phyloP scores from a whole-genome alignment of 352 stramenopile genomes.

The Thraustochytrium sp. region DNA sequence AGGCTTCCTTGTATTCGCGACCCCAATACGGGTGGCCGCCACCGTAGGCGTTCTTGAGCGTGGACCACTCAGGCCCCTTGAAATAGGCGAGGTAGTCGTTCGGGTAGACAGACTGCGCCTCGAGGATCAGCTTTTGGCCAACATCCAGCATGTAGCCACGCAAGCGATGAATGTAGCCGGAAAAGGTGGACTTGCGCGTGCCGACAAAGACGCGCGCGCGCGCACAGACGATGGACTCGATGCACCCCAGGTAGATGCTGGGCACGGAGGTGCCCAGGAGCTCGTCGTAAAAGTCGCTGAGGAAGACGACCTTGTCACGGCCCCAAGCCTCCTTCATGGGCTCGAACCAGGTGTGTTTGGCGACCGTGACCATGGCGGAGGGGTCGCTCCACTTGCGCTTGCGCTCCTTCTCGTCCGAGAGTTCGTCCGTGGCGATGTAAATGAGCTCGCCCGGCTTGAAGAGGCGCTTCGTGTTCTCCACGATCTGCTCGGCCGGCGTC shows the following conservation, averaged over 20 bases:
- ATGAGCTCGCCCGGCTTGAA: constrained; percentile 32
- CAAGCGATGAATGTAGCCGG: constrained; percentile 40
- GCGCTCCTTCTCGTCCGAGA: constrained; percentile 27
- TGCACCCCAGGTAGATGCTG: constrained; percentile 22
- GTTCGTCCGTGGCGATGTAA: constrained; percentile 42
- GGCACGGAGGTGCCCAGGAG: background rate
- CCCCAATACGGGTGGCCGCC: constrained; percentile 39
- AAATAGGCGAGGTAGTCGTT: constrained; percentile 37
- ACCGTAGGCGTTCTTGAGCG: constrained; percentile 30
- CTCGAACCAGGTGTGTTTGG: constrained; percentile 44
- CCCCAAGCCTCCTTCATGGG: constrained; percentile 43
- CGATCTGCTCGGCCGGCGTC: constrained; percentile 8
- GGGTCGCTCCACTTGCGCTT: constrained; percentile 39
- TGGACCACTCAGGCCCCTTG: constrained; percentile 9
- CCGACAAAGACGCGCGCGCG: constrained; percentile 33
- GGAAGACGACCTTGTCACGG: constrained; percentile 24
- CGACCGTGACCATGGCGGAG: constrained; percentile 9
- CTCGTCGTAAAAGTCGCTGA: constrained; percentile 44
- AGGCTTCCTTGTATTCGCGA: constrained; percentile 43
- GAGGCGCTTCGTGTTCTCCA: constrained; percentile 8
- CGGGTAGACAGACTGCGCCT: constrained; percentile 27
- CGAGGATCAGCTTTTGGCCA: constrained; percentile 38
- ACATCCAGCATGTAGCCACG: constrained; percentile 45
- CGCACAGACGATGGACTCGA: constrained; percentile 37
- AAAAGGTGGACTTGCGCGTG: constrained; percentile 43